Evolutionary conservation across 768 basidiomycete species (phyloP).

Genomic region (Leccinum disarticulatum): DNA sequence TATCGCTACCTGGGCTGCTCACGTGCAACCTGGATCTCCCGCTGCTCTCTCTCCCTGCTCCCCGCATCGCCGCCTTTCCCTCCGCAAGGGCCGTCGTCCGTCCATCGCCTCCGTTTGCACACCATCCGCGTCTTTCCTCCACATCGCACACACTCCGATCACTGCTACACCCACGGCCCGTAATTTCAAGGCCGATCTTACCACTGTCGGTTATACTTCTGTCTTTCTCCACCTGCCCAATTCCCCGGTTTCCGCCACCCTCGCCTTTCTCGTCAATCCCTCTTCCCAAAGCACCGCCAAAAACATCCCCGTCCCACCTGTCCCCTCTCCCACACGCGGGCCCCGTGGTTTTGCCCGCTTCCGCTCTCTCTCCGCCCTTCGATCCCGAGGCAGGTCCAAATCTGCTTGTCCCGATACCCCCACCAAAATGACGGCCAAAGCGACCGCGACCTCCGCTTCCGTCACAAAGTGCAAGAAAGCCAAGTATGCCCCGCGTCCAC

Average conservation of each 20-base stretch:
- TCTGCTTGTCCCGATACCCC: conserved; percentile 29
- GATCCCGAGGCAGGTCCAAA: conserved; percentile 39
- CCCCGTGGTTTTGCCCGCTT: conserved; percentile 42
- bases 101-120: conserved; percentile 40
- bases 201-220: conserved; percentile 62
- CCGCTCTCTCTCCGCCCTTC: conserved; percentile 53
- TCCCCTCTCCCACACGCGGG: conserved; percentile 14
- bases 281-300: conserved; percentile 4
- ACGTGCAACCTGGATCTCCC: conserved; percentile 71
- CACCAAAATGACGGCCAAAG: conserved; percentile 23
- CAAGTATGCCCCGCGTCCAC: conserved; percentile 43
- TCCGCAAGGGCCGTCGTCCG: conserved; percentile 28
- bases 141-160: conserved; percentile 42
- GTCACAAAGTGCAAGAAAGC: conserved; percentile 53
- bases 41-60: conserved; percentile 41
- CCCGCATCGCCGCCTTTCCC: conserved; percentile 37
- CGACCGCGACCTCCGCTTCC: conserved; percentile 25
- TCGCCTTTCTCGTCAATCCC: conserved; percentile 11
- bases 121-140: conserved; percentile 49
- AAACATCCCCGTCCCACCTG: conserved; percentile 20
- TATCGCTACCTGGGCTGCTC: conserved; percentile 64
- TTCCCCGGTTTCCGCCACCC: conserved; percentile 38
- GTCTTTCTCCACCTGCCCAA: conserved; percentile 60
- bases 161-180: conserved; percentile 44
- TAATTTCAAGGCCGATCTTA: conserved; percentile 54